Percentiles rank a stretch among this genome's conserved stretches.
Evolutionary conservation across 768 basidiomycete genomes (phyloP).

Genomic region (Rubroboletus pulcherrimus): DNA sequence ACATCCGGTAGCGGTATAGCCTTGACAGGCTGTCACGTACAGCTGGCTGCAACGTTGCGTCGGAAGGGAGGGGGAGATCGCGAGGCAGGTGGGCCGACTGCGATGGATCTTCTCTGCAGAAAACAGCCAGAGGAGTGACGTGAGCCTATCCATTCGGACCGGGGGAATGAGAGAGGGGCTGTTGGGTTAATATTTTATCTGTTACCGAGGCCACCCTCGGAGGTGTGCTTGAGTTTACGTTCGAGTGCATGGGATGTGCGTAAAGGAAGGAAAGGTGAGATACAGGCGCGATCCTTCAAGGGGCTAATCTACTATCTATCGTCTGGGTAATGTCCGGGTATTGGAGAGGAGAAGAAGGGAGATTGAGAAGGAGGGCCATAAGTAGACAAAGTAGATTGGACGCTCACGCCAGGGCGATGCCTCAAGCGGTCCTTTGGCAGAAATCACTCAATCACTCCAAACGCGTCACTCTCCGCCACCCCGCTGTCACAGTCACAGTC

Average conservation of each 20-base stretch:
- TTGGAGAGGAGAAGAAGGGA: neutral
- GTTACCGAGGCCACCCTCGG: neutral
- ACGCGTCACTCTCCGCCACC: slow-evolving; percentile 9
- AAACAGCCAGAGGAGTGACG: neutral
- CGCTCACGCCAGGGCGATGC: neutral
- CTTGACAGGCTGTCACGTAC: slow-evolving; percentile 23
- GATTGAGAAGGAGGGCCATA: neutral
- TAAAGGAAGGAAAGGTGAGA: neutral
- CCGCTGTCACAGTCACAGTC: slow-evolving; percentile 10
- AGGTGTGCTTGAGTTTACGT: neutral
- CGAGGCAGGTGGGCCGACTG: slow-evolving; percentile 3
- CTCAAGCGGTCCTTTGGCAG: slow-evolving; percentile 25
- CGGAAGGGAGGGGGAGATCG: neutral
- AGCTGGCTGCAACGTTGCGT: slow-evolving; percentile 20
- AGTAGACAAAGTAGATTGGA: slow-evolving; percentile 8
- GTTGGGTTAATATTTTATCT: neutral
- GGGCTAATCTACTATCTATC: neutral
- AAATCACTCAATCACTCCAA: slow-evolving; percentile 25
- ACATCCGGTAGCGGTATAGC: slow-evolving; percentile 19
- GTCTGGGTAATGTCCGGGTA: neutral
- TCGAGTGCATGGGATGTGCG: neutral
- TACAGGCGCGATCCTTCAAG: neutral
- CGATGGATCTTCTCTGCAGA: slow-evolving; percentile 14
- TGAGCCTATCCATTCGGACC: neutral
- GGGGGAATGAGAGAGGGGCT: neutral